phyloP scores from a whole-genome alignment of 2,329 filamentous ascomycete species.

The Epichloe festucae region DNA sequence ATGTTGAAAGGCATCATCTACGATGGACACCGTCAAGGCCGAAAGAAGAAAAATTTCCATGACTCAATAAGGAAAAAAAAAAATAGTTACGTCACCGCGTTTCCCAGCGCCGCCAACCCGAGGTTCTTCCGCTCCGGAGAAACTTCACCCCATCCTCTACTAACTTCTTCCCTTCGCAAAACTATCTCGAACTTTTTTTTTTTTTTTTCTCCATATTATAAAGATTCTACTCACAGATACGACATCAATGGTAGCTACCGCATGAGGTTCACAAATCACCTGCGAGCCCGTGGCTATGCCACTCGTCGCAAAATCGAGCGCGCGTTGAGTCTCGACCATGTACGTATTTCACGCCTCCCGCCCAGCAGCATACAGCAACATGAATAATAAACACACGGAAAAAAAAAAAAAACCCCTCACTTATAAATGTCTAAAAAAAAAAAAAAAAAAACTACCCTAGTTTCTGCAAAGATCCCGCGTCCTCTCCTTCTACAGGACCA shows the following conservation, averaged over 20 bases:
- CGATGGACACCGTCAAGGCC: not conserved
- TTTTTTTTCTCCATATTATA: too few relatives aligned
- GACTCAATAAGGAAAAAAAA: not conserved
- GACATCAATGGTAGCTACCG: not conserved
- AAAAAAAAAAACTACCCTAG: constrained; percentile 18
- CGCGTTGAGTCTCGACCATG: constrained; percentile 45
- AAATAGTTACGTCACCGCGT: not conserved
- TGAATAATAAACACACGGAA: not conserved
- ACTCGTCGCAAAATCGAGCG: constrained; percentile 19
- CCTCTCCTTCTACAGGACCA: constrained; percentile 43
- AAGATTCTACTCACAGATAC: not conserved
- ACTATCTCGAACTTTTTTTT: too few relatives aligned
- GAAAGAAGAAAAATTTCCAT: too few relatives aligned
- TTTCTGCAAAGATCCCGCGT: constrained; percentile 45
- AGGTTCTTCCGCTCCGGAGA: constrained; percentile 10
- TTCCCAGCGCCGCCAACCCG: not conserved
- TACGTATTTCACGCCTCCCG: constrained; percentile 15
- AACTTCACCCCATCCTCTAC: not conserved
- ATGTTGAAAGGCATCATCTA: not conserved
- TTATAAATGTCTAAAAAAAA: not conserved
- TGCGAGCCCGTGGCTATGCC: constrained; percentile 22
- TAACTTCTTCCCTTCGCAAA: not conserved
- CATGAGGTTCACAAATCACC: constrained; percentile 14
- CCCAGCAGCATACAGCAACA: not conserved
- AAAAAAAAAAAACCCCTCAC: not conserved